Evolutionary conservation across 495 filamentous ascomycete species (phyloP).

Genomic region (Daldinia bambusicola): DNA sequence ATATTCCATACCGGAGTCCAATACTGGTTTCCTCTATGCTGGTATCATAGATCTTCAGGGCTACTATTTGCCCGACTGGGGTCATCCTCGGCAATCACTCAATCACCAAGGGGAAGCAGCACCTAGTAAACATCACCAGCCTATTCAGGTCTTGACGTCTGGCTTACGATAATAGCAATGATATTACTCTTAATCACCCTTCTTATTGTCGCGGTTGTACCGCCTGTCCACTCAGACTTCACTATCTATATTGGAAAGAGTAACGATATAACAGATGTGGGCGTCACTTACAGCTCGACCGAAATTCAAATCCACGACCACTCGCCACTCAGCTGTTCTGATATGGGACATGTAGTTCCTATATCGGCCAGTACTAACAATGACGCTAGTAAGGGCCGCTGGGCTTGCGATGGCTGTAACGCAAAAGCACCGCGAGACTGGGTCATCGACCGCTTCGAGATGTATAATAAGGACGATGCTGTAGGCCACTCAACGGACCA

Average conservation of each 20-base stretch:
- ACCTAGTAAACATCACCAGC: background rate
- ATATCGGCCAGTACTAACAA: constrained; percentile 34
- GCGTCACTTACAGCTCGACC: constrained; percentile 28
- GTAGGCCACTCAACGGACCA: constrained; percentile 29
- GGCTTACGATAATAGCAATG: constrained; percentile 10
- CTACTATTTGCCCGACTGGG: constrained; percentile 16
- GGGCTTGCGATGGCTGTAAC: constrained; percentile 41
- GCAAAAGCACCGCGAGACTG: constrained; percentile 32
- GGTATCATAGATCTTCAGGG: constrained; percentile 14
- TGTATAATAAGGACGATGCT: constrained; percentile 34
- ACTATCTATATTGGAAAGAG: constrained; percentile 33
- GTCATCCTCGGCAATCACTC: constrained; percentile 12
- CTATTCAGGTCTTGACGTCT: background rate
- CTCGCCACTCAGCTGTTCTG: constrained; percentile 36
- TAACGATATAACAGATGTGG: constrained; percentile 39
- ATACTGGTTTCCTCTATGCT: constrained; percentile 3
- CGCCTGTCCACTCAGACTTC: constrained; percentile 20
- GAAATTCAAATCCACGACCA: constrained; percentile 33
- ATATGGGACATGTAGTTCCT: constrained; percentile 27
- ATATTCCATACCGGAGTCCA: background rate
- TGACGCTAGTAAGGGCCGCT: constrained; percentile 39
- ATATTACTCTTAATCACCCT: background rate
- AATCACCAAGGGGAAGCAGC: constrained; percentile 19
- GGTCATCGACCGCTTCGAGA: constrained; percentile 36
- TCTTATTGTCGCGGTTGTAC: background rate